Conservation (phyloP, 106 monocot species). For the Iris macrosiphon region DNA sequence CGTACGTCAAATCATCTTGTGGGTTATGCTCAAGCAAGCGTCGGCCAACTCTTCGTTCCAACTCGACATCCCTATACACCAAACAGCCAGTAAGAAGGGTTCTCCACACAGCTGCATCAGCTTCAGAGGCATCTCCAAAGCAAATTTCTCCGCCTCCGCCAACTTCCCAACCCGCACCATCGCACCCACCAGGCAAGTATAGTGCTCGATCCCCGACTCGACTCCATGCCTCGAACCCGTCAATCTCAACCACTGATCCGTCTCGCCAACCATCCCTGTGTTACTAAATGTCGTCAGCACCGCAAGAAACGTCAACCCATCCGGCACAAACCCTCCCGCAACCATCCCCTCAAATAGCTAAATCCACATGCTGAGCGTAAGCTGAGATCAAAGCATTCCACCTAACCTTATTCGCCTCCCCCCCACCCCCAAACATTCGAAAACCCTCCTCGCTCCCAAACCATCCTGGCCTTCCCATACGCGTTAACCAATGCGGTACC, state of each 20-base stretch:
- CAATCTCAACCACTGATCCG: slow-evolving; percentile 24
- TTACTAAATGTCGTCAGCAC: slow-evolving; percentile 46
- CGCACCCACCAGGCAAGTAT: slow-evolving; percentile 52
- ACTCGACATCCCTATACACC: slow-evolving; percentile 17
- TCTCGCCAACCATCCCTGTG: slow-evolving; percentile 29
- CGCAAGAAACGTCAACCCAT: slow-evolving; percentile 39
- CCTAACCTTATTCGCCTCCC: slow-evolving; percentile 16
- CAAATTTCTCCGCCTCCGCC: slow-evolving; percentile 37
- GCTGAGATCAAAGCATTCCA: slow-evolving; percentile 44
- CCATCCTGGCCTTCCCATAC: slow-evolving; percentile 41
- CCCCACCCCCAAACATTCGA: slow-evolving; percentile 9
- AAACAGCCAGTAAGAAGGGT: slow-evolving; percentile 42
- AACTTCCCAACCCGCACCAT: slow-evolving; percentile 37
- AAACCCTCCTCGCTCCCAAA: slow-evolving; percentile 20
- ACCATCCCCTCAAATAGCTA: slow-evolving; percentile 38
- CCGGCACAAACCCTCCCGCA: slow-evolving; percentile 3
- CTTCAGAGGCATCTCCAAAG: slow-evolving; percentile 38
- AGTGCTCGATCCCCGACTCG: slow-evolving; percentile 41
- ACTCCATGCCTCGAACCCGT: slow-evolving; percentile 29
- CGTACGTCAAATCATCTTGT: slow-evolving; percentile 49
- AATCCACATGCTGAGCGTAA: slow-evolving; percentile 55
- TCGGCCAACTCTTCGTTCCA: slow-evolving; percentile 10
- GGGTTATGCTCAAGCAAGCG: slow-evolving; percentile 41
- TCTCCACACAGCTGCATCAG: slow-evolving; percentile 57
- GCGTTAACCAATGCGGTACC: slow-evolving; percentile 38